phyloP scores from a whole-genome alignment of 1,139 yeast genomes.

The Geotrichum cucujoidarum region DNA sequence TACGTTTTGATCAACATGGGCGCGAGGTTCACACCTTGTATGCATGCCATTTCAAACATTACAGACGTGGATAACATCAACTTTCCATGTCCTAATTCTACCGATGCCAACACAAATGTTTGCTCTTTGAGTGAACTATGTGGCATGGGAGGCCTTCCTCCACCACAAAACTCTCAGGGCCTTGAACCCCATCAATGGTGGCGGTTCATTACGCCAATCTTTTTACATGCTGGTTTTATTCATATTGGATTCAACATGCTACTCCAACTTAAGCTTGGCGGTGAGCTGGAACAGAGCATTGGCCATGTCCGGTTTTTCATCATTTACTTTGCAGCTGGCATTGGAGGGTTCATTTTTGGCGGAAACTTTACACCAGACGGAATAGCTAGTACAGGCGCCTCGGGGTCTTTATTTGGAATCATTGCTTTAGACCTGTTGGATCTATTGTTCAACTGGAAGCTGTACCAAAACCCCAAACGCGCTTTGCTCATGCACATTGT shows the following conservation, averaged over 20 bases:
- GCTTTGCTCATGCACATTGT: slow-evolving; percentile 47
- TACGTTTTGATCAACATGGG: slow-evolving; percentile 66
- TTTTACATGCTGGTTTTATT: slow-evolving; percentile 68
- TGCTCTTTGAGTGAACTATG: slow-evolving; percentile 58
- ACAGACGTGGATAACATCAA: slow-evolving; percentile 46
- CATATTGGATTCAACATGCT: slow-evolving; percentile 64
- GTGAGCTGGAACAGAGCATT: slow-evolving; percentile 54
- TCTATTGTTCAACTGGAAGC: slow-evolving; percentile 52
- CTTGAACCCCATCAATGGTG: slow-evolving; percentile 57
- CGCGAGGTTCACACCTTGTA: slow-evolving; percentile 68
- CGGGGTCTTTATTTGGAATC: slow-evolving; percentile 70
- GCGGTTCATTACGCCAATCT: slow-evolving; percentile 65
- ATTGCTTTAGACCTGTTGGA: slow-evolving; percentile 59
- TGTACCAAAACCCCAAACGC: slow-evolving; percentile 40
- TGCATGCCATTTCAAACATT: slow-evolving; percentile 50
- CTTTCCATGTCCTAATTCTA: slow-evolving; percentile 72
- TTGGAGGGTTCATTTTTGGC: slow-evolving; percentile 65
- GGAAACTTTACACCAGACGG: slow-evolving; percentile 70
- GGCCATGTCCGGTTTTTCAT: slow-evolving; percentile 54
- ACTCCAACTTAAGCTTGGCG: slow-evolving; percentile 58
- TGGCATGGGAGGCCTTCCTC: slow-evolving; percentile 47
- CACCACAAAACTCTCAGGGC: slow-evolving; percentile 13
- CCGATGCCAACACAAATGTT: slow-evolving; percentile 49
- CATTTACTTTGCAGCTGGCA: slow-evolving; percentile 59
- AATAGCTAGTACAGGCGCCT: slow-evolving; percentile 66